These are phyloP conservation scores for Mimosa bimucronata DNA, from an alignment of 306 rosid species.

Conservation along the genomic window DNA sequence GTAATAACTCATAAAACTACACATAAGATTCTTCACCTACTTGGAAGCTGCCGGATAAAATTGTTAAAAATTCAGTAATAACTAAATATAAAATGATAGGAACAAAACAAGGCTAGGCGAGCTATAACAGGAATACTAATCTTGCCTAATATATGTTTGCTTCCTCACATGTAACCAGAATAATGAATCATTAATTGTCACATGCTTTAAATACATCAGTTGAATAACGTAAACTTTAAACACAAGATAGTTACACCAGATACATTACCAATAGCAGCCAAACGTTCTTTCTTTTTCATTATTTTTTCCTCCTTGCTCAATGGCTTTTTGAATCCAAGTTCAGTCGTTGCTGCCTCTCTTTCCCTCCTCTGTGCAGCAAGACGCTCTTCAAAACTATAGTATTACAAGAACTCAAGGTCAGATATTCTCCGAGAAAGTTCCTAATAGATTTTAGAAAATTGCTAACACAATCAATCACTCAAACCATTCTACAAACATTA, in stretches of 20 bases:
- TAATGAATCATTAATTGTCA: conserved; percentile 29
- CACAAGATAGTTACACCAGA: conserved; percentile 33
- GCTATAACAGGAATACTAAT: not conserved
- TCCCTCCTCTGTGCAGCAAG: conserved; percentile 93
- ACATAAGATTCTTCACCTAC: not conserved
- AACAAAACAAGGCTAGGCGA: conserved; percentile 11
- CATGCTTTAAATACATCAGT: conserved; percentile 25
- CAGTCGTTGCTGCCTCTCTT: conserved; percentile 69
- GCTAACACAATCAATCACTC: conserved; percentile 23
- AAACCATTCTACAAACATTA: conserved; percentile 23
- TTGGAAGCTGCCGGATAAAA: conserved; percentile 12
- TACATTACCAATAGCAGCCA: conserved; percentile 95
- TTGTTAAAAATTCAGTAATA: not conserved
- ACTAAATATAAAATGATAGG: not conserved
- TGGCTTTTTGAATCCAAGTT: conserved; percentile 87
- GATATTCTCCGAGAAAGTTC: not conserved
- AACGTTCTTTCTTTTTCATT: conserved; percentile 89
- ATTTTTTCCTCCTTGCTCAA: conserved; percentile 87
- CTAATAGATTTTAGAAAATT: conserved; percentile 14
- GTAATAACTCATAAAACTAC: conserved; percentile 16
- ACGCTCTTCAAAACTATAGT: conserved; percentile 90
- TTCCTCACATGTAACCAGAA: conserved; percentile 19
- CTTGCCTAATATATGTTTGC: conserved; percentile 11
- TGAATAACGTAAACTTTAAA: conserved; percentile 27
- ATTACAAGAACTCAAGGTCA: conserved; percentile 32